Evolutionary conservation across 2,329 filamentous ascomycete genomes (phyloP).

Genomic region (Dryadomyces quercus-mongolicae): DNA sequence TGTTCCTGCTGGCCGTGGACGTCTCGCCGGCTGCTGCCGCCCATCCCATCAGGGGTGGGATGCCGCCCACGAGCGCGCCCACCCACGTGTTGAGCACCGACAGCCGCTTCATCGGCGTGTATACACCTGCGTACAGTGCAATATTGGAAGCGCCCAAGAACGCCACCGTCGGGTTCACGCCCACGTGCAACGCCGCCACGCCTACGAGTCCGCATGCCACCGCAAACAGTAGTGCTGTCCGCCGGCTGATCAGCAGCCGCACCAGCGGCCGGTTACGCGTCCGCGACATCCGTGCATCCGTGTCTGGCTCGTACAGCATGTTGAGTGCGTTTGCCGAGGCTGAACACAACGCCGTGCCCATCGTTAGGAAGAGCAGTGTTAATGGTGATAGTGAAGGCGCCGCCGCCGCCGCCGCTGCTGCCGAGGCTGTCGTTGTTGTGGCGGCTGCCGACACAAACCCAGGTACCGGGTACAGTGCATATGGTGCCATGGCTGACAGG

Average conservation of each 20-base stretch:
- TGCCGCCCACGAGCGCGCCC: slow-evolving; percentile 81
- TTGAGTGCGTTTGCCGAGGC: slow-evolving; percentile 90
- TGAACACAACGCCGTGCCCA: slow-evolving; percentile 78
- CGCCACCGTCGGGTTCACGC: slow-evolving; percentile 88
- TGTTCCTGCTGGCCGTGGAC: slow-evolving; percentile 40
- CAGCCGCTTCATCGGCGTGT: slow-evolving; percentile 85
- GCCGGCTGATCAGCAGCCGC: slow-evolving; percentile 59
- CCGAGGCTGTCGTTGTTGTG: slow-evolving; percentile 13
- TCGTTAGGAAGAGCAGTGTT: slow-evolving; percentile 84
- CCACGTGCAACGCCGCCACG: slow-evolving; percentile 64
- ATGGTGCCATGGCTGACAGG: slow-evolving; percentile 79
- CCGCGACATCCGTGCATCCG: slow-evolving; percentile 87
- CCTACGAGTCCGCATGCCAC: slow-evolving; percentile 58
- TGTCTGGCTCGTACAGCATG: slow-evolving; percentile 88
- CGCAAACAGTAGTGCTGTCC: slow-evolving; percentile 68
- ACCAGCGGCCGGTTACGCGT: slow-evolving; percentile 86
- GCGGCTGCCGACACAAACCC: slow-evolving; percentile 58
- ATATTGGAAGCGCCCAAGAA: slow-evolving; percentile 80
- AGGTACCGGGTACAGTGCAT: slow-evolving; percentile 86
- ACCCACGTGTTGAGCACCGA: slow-evolving; percentile 89
- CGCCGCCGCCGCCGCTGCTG: slow-evolving; percentile 12
- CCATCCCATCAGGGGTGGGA: slow-evolving; percentile 97
- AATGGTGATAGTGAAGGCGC: slow-evolving; percentile 77
- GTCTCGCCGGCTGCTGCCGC: slow-evolving; percentile 84
- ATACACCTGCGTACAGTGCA: slow-evolving; percentile 76